These are phyloP conservation scores for Trifolium subterraneum DNA, from an alignment of 306 rosid species.

Conservation along the genomic window DNA sequence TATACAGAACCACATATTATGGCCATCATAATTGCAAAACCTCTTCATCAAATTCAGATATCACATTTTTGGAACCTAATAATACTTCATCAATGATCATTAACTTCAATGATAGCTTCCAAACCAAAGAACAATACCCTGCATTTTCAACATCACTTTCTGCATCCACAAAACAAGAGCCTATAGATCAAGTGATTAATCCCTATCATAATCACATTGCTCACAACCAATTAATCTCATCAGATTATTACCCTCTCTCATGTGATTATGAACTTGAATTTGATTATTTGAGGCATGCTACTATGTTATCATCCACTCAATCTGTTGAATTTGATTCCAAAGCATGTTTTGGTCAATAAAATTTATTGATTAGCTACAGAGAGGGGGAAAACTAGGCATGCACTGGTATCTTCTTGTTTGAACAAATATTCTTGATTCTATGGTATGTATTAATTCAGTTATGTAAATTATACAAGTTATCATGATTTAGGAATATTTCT, in stretches of 20 bases:
- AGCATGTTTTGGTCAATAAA: too few species aligned
- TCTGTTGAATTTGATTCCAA: background rate
- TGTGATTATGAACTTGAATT: constrained; percentile 23
- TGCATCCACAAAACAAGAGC: constrained; percentile 4
- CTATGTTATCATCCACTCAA: background rate
- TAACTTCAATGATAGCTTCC: constrained; percentile 31
- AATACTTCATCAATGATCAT: constrained; percentile 30
- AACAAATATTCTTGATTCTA: too few species aligned
- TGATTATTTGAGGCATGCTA: background rate
- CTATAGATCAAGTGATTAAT: background rate
- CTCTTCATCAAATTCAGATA: constrained; percentile 28
- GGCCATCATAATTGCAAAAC: constrained; percentile 61
- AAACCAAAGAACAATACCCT: constrained; percentile 12
- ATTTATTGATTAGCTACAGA: too few species aligned
- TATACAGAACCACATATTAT: constrained; percentile 53
- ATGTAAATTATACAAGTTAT: too few species aligned
- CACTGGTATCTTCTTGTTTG: too few species aligned
- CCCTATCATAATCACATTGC: background rate
- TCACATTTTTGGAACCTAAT: constrained; percentile 32
- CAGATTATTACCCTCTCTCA: background rate
- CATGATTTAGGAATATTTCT: too few species aligned
- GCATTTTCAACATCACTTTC: constrained; percentile 1
- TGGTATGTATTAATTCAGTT: too few species aligned
- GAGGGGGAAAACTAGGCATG: too few species aligned
- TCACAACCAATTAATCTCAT: constrained; percentile 17